Conservation (phyloP, 1,284 basidiomycete species). For the Pseudozyma pruni region DNA sequence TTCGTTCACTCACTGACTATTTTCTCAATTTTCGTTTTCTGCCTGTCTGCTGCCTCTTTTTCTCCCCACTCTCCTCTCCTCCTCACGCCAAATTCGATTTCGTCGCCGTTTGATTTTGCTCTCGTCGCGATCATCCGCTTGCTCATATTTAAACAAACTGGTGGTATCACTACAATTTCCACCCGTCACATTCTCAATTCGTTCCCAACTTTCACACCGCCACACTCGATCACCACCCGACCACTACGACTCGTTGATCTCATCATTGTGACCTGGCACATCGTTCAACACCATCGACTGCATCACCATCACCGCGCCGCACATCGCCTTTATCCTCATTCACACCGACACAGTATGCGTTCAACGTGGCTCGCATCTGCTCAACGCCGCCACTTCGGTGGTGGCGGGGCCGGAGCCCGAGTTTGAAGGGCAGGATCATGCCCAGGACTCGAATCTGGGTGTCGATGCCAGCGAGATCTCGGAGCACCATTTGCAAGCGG, state of each 20-base stretch:
- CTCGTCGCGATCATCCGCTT: slow-evolving; percentile 24
- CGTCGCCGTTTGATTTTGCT: slow-evolving; percentile 13
- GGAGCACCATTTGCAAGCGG: slow-evolving; percentile 67
- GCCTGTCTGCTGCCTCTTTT: slow-evolving; percentile 11
- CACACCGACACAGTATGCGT: slow-evolving; percentile 54
- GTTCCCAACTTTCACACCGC: not conserved
- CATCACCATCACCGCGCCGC: not conserved
- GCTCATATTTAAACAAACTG: slow-evolving; percentile 16
- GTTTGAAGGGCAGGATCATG: slow-evolving; percentile 60
- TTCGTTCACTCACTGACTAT: slow-evolving; percentile 11
- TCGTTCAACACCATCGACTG: not conserved
- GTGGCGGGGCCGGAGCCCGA: slow-evolving; percentile 58
- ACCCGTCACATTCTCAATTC: not conserved
- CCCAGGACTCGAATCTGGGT: slow-evolving; percentile 61
- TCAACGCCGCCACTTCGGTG: slow-evolving; percentile 58
- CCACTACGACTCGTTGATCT: not conserved
- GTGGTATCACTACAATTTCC: slow-evolving; percentile 14
- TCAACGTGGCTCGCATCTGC: slow-evolving; percentile 56
- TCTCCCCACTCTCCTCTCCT: slow-evolving; percentile 5
- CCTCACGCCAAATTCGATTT: slow-evolving; percentile 3
- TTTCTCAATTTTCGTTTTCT: slow-evolving; percentile 8
- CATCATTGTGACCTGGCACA: not conserved
- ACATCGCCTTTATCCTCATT: not conserved
- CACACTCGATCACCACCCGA: not conserved
- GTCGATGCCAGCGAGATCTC: slow-evolving; percentile 63